phyloP scores from a whole-genome alignment of 2,329 filamentous ascomycete genomes.

The Scedosporium boydii region DNA sequence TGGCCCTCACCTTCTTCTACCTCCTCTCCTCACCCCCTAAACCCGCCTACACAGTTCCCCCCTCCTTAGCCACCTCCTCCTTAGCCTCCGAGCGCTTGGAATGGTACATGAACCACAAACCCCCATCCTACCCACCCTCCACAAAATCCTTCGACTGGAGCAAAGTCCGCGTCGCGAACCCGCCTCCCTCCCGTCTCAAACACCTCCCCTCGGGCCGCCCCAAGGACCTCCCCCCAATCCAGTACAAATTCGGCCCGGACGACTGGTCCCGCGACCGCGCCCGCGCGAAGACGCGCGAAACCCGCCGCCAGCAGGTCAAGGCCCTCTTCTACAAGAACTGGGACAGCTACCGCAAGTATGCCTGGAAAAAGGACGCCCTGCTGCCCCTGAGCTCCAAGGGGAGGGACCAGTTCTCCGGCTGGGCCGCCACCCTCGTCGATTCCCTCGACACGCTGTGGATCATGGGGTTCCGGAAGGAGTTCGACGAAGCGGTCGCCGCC shows the following conservation, averaged over 20 bases:
- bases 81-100: neutral
- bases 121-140: neutral
- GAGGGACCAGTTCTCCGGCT: constrained; percentile 53
- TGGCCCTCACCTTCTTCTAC: neutral
- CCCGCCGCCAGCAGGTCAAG: constrained; percentile 33
- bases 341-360: constrained; percentile 50
- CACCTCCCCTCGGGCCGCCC: constrained; percentile 15
- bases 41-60: neutral
- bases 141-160: constrained; percentile 27
- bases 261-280: constrained; percentile 12
- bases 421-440: constrained; percentile 60
- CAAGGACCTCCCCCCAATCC: constrained; percentile 22
- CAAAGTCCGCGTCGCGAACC: constrained; percentile 17
- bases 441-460: constrained; percentile 64
- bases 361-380: constrained; percentile 57
- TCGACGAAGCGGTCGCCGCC: constrained; percentile 51
- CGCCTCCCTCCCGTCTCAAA: constrained; percentile 13
- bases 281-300: constrained; percentile 15
- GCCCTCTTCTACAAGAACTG: constrained; percentile 46
- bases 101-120: constrained; percentile 2
- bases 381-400: constrained; percentile 41
- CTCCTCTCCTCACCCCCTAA: neutral
- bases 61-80: neutral
- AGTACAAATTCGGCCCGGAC: constrained; percentile 21
- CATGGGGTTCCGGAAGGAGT: constrained; percentile 57